Percentiles rank a stretch among this genome's conserved stretches.
These are phyloP conservation scores for Nicotiana benthamiana DNA, from an alignment of 257 asterid species.

Conservation along the genomic window DNA sequence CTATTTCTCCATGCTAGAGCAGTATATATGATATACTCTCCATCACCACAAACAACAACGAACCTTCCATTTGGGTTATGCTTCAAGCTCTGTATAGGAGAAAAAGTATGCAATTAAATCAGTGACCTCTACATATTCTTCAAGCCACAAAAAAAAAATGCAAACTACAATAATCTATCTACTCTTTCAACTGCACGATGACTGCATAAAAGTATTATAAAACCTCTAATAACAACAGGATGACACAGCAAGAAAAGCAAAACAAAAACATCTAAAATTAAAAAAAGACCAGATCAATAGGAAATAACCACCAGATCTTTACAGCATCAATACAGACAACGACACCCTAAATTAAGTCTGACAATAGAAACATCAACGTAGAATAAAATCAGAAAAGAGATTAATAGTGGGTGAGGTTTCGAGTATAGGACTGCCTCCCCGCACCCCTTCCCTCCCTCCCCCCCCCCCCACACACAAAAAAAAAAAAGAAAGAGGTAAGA, in stretches of 20 bases:
- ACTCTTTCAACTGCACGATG: neutral
- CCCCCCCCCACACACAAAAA: no score
- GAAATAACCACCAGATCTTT: neutral
- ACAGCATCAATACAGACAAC: neutral
- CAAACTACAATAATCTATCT: neutral
- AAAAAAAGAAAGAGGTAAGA: neutral
- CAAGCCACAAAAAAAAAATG: neutral
- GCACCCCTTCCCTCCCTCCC: no score
- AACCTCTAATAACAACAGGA: neutral
- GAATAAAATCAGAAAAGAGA: neutral
- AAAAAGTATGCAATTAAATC: neutral
- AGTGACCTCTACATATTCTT: conserved; percentile 3
- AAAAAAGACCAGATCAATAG: neutral
- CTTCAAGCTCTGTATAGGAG: conserved; percentile 63
- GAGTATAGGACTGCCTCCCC: neutral
- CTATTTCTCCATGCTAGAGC: conserved; percentile 99
- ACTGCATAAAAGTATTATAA: neutral
- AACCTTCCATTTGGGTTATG: conserved; percentile 99
- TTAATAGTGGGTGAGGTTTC: neutral
- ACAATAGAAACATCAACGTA: neutral
- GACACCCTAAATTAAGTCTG: neutral
- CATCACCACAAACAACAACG: conserved; percentile 98
- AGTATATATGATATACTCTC: conserved; percentile 89
- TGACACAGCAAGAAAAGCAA: neutral
- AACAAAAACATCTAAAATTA: neutral